A percentile compares a stretch with the other conserved stretches of the same genome.
These are phyloP conservation scores for Hymenoscyphus fraxineus DNA, from an alignment of 2,329 filamentous ascomycete genomes.

Conservation along the genomic window DNA sequence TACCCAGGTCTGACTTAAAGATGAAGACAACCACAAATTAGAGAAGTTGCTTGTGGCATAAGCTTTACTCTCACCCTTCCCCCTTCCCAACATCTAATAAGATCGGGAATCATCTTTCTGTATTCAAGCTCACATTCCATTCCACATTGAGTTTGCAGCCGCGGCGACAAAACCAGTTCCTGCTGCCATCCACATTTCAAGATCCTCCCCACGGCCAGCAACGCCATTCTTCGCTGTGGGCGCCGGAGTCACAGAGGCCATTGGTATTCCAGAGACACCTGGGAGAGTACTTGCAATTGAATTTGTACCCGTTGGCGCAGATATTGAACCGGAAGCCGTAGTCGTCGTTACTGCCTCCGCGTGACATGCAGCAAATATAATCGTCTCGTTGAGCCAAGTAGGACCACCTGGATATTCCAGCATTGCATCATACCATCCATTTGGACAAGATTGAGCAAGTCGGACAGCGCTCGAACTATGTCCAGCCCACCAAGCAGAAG, in stretches of 20 bases:
- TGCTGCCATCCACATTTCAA: slow-evolving; percentile 3
- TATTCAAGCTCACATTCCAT: too few species aligned
- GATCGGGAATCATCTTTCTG: too few species aligned
- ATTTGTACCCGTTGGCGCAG: not conserved
- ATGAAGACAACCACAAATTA: too few species aligned
- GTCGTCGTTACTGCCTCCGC: not conserved
- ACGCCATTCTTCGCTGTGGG: not conserved
- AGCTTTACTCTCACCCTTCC: too few species aligned
- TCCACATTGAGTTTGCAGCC: not conserved
- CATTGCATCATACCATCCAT: not conserved
- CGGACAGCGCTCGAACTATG: not conserved
- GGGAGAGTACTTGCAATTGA: not conserved
- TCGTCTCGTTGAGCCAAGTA: not conserved
- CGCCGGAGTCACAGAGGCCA: not conserved
- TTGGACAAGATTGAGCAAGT: not conserved
- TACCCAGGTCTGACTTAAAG: too few species aligned
- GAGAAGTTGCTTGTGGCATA: too few species aligned
- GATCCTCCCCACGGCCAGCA: not conserved
- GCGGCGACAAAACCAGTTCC: not conserved
- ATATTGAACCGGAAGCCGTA: not conserved
- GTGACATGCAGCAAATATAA: not conserved
- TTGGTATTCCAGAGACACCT: too few species aligned
- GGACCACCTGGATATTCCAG: not conserved
- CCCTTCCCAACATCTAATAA: too few species aligned
- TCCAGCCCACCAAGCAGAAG: not conserved